Base-by-base conservation (phyloP, 1,284 basidiomycete genomes). In the Pseudozyma sp. region DNA sequence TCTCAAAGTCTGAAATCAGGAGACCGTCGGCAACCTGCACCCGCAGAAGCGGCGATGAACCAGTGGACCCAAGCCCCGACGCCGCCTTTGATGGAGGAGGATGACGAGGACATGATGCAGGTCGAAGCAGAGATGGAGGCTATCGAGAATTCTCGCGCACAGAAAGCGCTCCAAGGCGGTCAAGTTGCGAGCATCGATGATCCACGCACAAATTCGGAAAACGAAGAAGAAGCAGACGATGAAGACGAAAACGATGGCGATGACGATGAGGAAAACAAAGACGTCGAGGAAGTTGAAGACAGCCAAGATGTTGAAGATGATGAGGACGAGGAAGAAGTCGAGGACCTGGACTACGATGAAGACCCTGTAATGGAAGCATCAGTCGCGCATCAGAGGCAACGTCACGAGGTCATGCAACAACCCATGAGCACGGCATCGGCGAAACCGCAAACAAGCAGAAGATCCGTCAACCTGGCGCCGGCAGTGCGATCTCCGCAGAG, bases 81-180 rank as follows among this genome's bases (percentile, higher is more conserved):
- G 10, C 58, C 68, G 35, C 68, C 68, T 5, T 58, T 53, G 11
- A 61, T 70, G 52, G 57, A 70, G n/a, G 68, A 61, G 16, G 60
- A 54, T 7, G 68, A 70, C 2, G 56, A 57, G 18, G 62, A 65
- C 40, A 38, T 48, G 49, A 34, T 64, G 45, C 68, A 70, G 39
- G 47, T 70, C 36, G 68, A 64, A 19, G 44, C 51, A 0, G 52
- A 60, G 35, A 48, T 57, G 14, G 47, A 61, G 19, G n/a, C 58
- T n/a, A 12, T 48, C 0, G 25, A 7, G 25, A 42, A 56, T 10
- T 11, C 8, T 21, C 48, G 25, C 25, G 25, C 31, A 18, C 43
- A 55, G n/a, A 1, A 9, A 10, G 16, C 19, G 3, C 34, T 7
- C 11, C 2, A 34, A 31, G 25, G 25, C 25, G 25, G 25, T 31